A percentile compares a stretch with the other conserved stretches of the same genome.
Conservation (phyloP, 768 basidiomycete species). For the Pleurotus salmoneostramineus region DNA sequence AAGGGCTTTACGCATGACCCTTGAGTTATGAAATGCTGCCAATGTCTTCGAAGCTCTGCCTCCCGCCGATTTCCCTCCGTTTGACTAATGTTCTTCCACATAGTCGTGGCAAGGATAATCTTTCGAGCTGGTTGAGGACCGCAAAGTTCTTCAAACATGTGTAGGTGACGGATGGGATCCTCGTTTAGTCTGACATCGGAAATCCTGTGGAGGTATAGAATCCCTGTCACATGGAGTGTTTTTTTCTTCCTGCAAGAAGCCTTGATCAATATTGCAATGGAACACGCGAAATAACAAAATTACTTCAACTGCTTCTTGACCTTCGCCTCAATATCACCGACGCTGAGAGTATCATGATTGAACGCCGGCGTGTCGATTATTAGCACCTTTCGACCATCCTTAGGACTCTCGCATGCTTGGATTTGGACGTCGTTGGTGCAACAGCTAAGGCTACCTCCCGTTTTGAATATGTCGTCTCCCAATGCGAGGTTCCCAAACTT, state of each 20-base stretch:
- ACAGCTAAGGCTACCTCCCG: slow-evolving; percentile 24
- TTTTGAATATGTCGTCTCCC: slow-evolving; percentile 8
- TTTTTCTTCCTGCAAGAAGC: slow-evolving; percentile 17
- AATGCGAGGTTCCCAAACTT: slow-evolving; percentile 22
- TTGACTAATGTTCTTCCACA: slow-evolving; percentile 30
- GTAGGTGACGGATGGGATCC: slow-evolving; percentile 25
- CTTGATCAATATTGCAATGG: not conserved
- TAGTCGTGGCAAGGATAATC: slow-evolving; percentile 31
- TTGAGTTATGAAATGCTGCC: slow-evolving; percentile 9
- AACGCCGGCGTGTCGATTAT: slow-evolving; percentile 35
- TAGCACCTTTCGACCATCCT: slow-evolving; percentile 21
- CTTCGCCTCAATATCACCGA: slow-evolving; percentile 31
- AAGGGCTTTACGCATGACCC: slow-evolving; percentile 14
- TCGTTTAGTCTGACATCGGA: slow-evolving; percentile 32
- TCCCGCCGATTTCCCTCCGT: slow-evolving; percentile 10
- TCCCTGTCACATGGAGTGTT: slow-evolving; percentile 22
- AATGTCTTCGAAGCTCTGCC: slow-evolving; percentile 16
- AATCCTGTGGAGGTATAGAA: slow-evolving; percentile 37
- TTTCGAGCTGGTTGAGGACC: slow-evolving; percentile 21
- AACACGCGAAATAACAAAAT: slow-evolving; percentile 12
- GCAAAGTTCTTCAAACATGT: slow-evolving; percentile 25
- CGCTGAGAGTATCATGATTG: slow-evolving; percentile 29
- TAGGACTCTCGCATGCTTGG: slow-evolving; percentile 20
- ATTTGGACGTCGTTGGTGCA: slow-evolving; percentile 33
- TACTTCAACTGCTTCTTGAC: slow-evolving; percentile 26